Conservation (phyloP, 164 flowering plant genomes). For the Dillenia suffruticosa region DNA sequence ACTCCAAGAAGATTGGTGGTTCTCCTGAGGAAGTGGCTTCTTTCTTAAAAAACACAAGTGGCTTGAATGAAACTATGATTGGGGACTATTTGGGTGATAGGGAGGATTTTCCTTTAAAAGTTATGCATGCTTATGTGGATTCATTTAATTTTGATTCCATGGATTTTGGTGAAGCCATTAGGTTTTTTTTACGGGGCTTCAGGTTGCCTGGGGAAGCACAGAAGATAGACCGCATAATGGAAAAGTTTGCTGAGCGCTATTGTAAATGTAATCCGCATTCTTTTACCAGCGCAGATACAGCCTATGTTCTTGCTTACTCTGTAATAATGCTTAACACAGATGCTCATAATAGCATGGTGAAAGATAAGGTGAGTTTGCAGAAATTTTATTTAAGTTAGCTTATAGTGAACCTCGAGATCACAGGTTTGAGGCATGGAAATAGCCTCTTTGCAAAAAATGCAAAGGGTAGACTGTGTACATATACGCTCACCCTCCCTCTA, state of each 20-base stretch:
- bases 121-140: conserved; percentile 99
- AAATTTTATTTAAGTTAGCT: not conserved
- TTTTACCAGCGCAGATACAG: conserved; percentile 94
- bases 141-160: conserved; percentile 76
- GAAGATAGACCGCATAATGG: conserved; percentile 99
- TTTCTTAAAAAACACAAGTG: conserved; percentile 70
- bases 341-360: conserved; percentile 96
- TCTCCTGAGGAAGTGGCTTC: conserved; percentile 85
- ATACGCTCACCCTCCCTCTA: no score
- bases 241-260: conserved; percentile 97
- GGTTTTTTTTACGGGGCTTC: conserved; percentile 90
- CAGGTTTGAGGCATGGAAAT: not conserved
- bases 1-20: conserved; percentile 65
- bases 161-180: conserved; percentile 92
- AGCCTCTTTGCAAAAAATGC: no score
- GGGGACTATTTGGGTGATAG: conserved; percentile 99
- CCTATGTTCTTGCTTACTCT: conserved; percentile 99
- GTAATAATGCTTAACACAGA: conserved; percentile 99
- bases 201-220: conserved; percentile 99
- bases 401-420: not conserved
- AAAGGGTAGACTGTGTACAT: no score
- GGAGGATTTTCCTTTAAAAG: conserved; percentile 84
- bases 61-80: conserved; percentile 77
- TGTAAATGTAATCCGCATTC: conserved; percentile 95
- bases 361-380: conserved; percentile 76